Conservation (phyloP, 2,329 filamentous ascomycete species). For the Meredithiella fracta region DNA sequence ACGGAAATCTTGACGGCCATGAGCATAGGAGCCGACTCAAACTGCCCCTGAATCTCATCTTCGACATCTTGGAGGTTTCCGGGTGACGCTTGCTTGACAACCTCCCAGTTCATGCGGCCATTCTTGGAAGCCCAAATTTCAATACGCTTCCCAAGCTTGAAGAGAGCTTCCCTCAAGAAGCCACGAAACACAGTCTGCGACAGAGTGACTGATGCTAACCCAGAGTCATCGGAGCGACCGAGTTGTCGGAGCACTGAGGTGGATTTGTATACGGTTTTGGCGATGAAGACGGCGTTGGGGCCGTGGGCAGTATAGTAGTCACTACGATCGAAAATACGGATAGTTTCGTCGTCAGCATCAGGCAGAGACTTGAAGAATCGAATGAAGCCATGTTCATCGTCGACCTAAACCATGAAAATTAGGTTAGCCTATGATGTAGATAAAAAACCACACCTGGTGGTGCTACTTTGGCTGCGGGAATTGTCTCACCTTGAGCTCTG, state of each 20-base stretch:
- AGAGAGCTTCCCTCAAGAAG: constrained; percentile 85
- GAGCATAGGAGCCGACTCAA: constrained; percentile 86
- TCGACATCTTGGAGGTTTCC: constrained; percentile 95
- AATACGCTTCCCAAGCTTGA: constrained; percentile 75
- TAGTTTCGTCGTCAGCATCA: constrained; percentile 50
- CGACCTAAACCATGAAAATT: constrained; percentile 44
- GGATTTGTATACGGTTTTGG: constrained; percentile 83
- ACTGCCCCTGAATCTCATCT: constrained; percentile 73
- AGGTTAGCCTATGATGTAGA: not conserved
- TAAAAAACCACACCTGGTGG: not conserved
- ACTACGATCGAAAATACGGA: constrained; percentile 83
- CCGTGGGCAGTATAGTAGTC: constrained; percentile 96
- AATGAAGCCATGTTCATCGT: constrained; percentile 95
- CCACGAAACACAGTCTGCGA: constrained; percentile 88
- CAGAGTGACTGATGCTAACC: constrained; percentile 85
- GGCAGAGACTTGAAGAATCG: constrained; percentile 85
- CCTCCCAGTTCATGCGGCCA: constrained; percentile 78
- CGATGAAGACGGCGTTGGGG: constrained; percentile 69
- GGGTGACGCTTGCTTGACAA: constrained; percentile 80
- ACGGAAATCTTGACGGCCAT: constrained; percentile 83
- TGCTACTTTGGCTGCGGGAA: not conserved
- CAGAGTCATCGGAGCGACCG: constrained; percentile 67
- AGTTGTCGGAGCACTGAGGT: constrained; percentile 87
- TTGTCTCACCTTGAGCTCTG: constrained; percentile 47
- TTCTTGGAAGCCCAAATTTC: constrained; percentile 72